Evolutionary conservation across 208 protist genomes (phyloP).

Genomic region (Leishmania martiniquensis): DNA sequence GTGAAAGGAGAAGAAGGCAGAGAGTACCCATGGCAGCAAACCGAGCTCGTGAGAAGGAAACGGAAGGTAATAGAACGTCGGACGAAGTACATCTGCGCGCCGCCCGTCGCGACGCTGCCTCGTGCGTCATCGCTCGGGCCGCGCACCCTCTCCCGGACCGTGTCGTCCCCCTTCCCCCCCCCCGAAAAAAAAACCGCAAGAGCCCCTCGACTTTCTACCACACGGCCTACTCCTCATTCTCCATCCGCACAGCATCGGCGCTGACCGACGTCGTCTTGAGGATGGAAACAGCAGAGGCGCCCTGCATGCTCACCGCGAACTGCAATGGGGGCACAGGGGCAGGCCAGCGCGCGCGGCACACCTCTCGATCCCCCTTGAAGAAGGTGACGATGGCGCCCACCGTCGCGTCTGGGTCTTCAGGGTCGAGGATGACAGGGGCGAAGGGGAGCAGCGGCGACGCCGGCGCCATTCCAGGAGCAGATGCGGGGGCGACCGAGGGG

Average conservation of each 20-base stretch:
- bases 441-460: slow-evolving; percentile 25
- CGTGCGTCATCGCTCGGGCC: background rate
- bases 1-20: slow-evolving; percentile 6
- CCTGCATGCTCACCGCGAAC: slow-evolving; percentile 85
- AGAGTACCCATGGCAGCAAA: background rate
- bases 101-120: background rate
- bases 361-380: slow-evolving; percentile 35
- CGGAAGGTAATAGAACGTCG: background rate
- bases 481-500: slow-evolving; percentile 7
- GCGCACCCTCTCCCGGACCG: background rate
- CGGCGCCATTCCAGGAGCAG: slow-evolving; percentile 5
- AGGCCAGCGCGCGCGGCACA: slow-evolving; percentile 66
- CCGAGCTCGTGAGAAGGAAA: background rate
- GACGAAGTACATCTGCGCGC: background rate
- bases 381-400: slow-evolving; percentile 58
- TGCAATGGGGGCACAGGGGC: slow-evolving; percentile 73
- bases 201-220: background rate
- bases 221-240: slow-evolving; percentile 12
- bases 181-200: background rate
- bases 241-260: slow-evolving; percentile 18
- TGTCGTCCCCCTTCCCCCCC: background rate
- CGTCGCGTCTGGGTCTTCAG: slow-evolving; percentile 29
- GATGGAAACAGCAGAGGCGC: slow-evolving; percentile 69
- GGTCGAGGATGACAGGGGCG: slow-evolving; percentile 23
- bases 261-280: slow-evolving; percentile 31